These are phyloP conservation scores for Tulasnella sp. DNA, from an alignment of 768 basidiomycete genomes.

Conservation along the genomic window DNA sequence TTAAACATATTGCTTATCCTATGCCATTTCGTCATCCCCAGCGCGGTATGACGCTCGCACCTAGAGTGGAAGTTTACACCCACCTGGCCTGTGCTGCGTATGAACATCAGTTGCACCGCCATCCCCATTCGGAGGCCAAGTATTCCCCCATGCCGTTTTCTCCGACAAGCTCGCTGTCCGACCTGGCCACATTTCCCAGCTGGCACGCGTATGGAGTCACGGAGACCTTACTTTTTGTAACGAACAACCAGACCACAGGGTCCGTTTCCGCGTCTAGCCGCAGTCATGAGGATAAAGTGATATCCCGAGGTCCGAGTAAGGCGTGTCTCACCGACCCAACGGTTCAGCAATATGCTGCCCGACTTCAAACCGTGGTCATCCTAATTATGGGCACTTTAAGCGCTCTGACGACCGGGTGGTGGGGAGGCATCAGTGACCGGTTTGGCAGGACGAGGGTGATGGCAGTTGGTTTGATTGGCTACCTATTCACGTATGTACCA, in stretches of 20 bases:
- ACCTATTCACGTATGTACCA: conserved; percentile 62
- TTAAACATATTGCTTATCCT: too few relatives aligned
- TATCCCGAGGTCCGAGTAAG: conserved; percentile 37
- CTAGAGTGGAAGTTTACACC: conserved; percentile 75
- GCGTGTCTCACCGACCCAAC: conserved; percentile 49
- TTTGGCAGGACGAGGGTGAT: conserved; percentile 75
- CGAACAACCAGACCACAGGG: background rate
- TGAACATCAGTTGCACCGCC: conserved; percentile 35
- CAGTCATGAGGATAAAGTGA: conserved; percentile 12
- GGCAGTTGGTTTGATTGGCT: conserved; percentile 59
- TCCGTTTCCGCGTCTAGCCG: background rate
- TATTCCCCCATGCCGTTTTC: conserved; percentile 20
- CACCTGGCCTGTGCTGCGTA: conserved; percentile 66
- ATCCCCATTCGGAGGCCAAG: conserved; percentile 22
- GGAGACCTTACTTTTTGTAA: background rate
- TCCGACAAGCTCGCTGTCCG: background rate
- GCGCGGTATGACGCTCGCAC: conserved; percentile 77
- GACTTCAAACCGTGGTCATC: conserved; percentile 66
- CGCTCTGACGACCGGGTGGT: conserved; percentile 79
- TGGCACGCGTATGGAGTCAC: background rate
- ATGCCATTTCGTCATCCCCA: conserved; percentile 35
- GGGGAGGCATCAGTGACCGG: conserved; percentile 75
- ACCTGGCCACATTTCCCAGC: background rate
- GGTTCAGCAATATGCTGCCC: conserved; percentile 66
- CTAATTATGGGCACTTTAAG: conserved; percentile 74